These are phyloP conservation scores for Coniochaeta sp. DNA, from an alignment of 2,329 filamentous ascomycete genomes.

Conservation along the genomic window DNA sequence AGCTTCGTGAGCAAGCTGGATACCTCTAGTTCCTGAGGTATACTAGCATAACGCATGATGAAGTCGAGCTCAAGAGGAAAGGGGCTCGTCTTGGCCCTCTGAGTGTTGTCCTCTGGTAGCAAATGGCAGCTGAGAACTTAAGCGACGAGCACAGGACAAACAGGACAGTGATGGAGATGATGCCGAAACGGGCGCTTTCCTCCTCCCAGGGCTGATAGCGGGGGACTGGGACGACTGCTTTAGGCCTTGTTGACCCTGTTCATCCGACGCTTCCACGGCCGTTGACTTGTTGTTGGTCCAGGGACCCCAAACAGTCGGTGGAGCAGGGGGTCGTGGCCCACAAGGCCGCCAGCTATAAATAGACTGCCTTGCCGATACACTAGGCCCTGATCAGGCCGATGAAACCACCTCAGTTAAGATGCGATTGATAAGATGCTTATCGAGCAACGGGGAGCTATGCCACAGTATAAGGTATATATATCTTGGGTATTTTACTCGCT, in stretches of 20 bases:
- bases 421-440: background rate
- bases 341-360: background rate
- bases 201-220: background rate
- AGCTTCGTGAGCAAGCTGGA: background rate
- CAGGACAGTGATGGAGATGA: background rate
- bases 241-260: background rate
- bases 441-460: too few relatives aligned
- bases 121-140: background rate
- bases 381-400: too few relatives aligned
- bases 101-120: background rate
- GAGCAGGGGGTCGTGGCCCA: background rate
- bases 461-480: too few relatives aligned
- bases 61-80: background rate
- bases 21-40: too few relatives aligned
- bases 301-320: background rate
- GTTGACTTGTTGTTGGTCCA: conserved; percentile 1
- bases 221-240: background rate
- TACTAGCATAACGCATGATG: too few relatives aligned
- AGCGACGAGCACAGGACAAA: background rate
- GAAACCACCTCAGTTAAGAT: background rate
- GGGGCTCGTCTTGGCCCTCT: background rate
- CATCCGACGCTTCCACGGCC: background rate
- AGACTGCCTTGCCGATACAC: background rate
- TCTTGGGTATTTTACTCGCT: too few relatives aligned
- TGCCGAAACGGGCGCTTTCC: background rate